Percentiles rank a stretch among this genome's conserved stretches.
Evolutionary conservation across 2,329 filamentous ascomycete genomes (phyloP).

Genomic region (Fusarium buharicum): DNA sequence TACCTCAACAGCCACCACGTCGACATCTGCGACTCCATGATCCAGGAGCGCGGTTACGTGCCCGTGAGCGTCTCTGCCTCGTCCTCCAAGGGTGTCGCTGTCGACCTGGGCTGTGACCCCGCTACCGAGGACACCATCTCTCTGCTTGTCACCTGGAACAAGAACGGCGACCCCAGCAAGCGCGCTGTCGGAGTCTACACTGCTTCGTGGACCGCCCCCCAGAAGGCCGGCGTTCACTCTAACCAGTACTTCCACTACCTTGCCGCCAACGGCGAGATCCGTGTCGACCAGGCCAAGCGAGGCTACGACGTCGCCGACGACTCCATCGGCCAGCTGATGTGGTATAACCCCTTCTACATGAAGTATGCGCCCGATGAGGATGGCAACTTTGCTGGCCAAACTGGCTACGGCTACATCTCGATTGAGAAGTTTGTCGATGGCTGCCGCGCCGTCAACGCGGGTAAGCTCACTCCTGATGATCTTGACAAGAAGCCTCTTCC

Average conservation of each 20-base stretch:
- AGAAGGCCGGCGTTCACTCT: constrained; percentile 92
- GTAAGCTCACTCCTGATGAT: constrained; percentile 75
- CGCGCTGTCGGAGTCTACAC: constrained; percentile 90
- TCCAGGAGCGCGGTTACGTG: constrained; percentile 74
- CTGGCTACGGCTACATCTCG: constrained; percentile 91
- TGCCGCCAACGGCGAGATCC: constrained; percentile 83
- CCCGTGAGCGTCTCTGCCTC: constrained; percentile 83
- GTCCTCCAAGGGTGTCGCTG: constrained; percentile 81
- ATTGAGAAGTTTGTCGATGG: constrained; percentile 97
- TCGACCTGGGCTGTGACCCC: constrained; percentile 78
- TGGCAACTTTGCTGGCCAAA: constrained; percentile 91
- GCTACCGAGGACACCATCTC: constrained; percentile 95
- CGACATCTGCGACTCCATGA: constrained; percentile 93
- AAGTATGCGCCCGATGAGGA: constrained; percentile 93
- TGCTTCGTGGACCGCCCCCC: constrained; percentile 92
- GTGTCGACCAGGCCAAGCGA: constrained; percentile 91
- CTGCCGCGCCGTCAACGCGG: constrained; percentile 80
- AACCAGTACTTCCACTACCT: constrained; percentile 99
- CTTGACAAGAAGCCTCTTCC: constrained; percentile 84
- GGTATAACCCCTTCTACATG: constrained; percentile 98
- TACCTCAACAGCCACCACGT: constrained; percentile 96
- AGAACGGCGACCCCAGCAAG: constrained; percentile 74
- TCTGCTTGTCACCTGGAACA: constrained; percentile 87
- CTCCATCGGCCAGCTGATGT: constrained; percentile 73
- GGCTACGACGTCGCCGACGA: constrained; percentile 96